These are phyloP conservation scores for Astragalus glycyphyllos DNA, from an alignment of 306 rosid genomes.

Conservation along the genomic window DNA sequence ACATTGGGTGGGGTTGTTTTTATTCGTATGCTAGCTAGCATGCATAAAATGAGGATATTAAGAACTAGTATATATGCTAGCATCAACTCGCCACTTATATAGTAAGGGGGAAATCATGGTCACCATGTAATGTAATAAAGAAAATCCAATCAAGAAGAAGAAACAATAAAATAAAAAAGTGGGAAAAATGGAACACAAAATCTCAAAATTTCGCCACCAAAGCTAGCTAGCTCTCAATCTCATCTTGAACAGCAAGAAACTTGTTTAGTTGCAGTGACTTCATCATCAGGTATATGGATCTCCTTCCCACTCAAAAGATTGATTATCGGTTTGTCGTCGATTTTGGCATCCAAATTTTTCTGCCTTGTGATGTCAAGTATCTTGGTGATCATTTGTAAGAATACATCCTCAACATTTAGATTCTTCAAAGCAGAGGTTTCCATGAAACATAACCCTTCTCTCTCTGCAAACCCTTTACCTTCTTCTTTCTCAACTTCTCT, in stretches of 20 bases:
- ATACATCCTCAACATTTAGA: conserved; percentile 81
- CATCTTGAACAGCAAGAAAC: conserved; percentile 57
- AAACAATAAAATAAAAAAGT: not conserved
- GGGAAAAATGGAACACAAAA: not conserved
- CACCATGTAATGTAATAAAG: too few relatives aligned
- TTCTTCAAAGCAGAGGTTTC: conserved; percentile 92
- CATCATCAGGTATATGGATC: conserved; percentile 56
- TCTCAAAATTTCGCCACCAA: not conserved
- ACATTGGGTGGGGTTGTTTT: too few relatives aligned
- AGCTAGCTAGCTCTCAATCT: not conserved
- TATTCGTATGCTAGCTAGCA: too few relatives aligned
- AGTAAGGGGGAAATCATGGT: too few relatives aligned
- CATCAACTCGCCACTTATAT: too few relatives aligned
- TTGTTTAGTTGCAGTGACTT: conserved; percentile 76
- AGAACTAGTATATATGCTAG: too few relatives aligned
- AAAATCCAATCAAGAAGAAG: too few relatives aligned
- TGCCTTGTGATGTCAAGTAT: conserved; percentile 65
- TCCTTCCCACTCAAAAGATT: conserved; percentile 58
- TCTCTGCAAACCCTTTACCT: conserved; percentile 67
- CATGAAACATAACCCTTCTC: conserved; percentile 79
- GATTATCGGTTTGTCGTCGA: conserved; percentile 19
- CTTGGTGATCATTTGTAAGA: conserved; percentile 68
- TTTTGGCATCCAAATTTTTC: conserved; percentile 59
- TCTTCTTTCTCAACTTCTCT: conserved; percentile 76
- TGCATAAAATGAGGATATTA: too few relatives aligned